phyloP scores from a whole-genome alignment of 2,329 filamentous ascomycete genomes.

The Periconia digitata region DNA sequence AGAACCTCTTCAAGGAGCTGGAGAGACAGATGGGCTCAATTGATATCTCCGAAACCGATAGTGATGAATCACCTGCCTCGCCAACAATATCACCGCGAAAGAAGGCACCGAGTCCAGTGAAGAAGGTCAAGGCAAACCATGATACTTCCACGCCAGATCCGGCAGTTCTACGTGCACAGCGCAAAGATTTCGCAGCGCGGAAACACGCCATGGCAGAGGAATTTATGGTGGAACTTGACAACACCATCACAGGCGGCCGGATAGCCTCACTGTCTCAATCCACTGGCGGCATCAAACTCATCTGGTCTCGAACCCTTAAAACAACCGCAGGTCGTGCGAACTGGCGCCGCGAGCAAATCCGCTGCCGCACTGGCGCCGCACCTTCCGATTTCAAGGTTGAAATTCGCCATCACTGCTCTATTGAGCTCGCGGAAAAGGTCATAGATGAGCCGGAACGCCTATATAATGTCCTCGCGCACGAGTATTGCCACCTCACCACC shows the following conservation, averaged over 20 bases:
- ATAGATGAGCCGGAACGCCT: conserved; percentile 74
- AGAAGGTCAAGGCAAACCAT: not conserved
- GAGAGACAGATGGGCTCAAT: conserved; percentile 29
- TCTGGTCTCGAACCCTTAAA: conserved; percentile 78
- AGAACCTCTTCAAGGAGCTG: conserved; percentile 35
- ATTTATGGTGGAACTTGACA: conserved; percentile 72
- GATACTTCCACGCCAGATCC: conserved; percentile 11
- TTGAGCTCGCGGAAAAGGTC: conserved; percentile 87
- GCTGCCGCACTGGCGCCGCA: conserved; percentile 29
- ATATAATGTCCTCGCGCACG: conserved; percentile 90
- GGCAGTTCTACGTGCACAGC: conserved; percentile 30
- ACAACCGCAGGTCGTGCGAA: conserved; percentile 70
- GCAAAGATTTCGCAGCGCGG: conserved; percentile 61
- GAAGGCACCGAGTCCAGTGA: conserved; percentile 18
- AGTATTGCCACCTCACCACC: conserved; percentile 92
- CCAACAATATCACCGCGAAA: conserved; percentile 26
- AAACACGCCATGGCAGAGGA: conserved; percentile 65
- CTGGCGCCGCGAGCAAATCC: conserved; percentile 51
- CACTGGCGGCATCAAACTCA: conserved; percentile 70
- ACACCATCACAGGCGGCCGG: conserved; percentile 60
- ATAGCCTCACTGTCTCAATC: conserved; percentile 60
- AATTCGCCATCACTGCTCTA: conserved; percentile 67
- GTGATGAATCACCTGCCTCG: conserved; percentile 22
- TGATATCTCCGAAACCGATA: conserved; percentile 21
- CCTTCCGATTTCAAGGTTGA: conserved; percentile 26